Percentiles rank a stretch among this genome's conserved stretches.
Evolutionary conservation across 2,329 filamentous ascomycete genomes (phyloP).

Genomic region (Aspergillus transmontanensis): DNA sequence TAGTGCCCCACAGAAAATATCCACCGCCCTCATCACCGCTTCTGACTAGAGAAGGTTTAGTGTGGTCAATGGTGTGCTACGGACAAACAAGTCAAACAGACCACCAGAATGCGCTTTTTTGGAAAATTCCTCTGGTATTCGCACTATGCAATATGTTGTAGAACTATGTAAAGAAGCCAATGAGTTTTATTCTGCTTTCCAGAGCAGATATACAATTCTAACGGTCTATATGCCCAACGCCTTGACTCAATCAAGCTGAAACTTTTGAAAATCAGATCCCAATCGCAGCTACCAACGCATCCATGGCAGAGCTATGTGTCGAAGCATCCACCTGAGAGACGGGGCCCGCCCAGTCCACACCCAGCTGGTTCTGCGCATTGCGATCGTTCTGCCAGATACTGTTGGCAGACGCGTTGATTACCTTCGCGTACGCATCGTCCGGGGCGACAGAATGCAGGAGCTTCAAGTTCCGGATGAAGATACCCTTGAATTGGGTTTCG

Average conservation of each 20-base stretch:
- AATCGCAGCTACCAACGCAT: slow-evolving; percentile 65
- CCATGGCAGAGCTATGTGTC: slow-evolving; percentile 67
- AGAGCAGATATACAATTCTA: not conserved
- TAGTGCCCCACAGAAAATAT: not conserved
- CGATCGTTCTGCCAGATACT: slow-evolving; percentile 66
- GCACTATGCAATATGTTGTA: not conserved
- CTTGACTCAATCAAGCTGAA: not conserved
- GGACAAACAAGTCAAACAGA: not conserved
- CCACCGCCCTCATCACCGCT: not conserved
- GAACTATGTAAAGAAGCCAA: not conserved
- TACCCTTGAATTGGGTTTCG: slow-evolving; percentile 70
- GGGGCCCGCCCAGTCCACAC: slow-evolving; percentile 68
- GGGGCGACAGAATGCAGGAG: slow-evolving; percentile 58
- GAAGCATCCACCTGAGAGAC: slow-evolving; percentile 56
- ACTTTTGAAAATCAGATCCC: not conserved
- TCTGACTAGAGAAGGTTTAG: not conserved
- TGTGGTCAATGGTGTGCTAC: no score
- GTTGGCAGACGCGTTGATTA: slow-evolving; percentile 64
- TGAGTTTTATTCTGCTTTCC: not conserved
- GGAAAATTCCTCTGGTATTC: not conserved
- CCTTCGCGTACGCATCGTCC: slow-evolving; percentile 52
- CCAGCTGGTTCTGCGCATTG: slow-evolving; percentile 54
- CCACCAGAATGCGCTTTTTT: not conserved
- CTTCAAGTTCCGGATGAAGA: slow-evolving; percentile 67
- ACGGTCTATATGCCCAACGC: not conserved